A percentile compares a stretch with the other conserved stretches of the same genome.
Evolutionary conservation across 768 basidiomycete species (phyloP).

Genomic region (Brasilioporus rufonigricans): DNA sequence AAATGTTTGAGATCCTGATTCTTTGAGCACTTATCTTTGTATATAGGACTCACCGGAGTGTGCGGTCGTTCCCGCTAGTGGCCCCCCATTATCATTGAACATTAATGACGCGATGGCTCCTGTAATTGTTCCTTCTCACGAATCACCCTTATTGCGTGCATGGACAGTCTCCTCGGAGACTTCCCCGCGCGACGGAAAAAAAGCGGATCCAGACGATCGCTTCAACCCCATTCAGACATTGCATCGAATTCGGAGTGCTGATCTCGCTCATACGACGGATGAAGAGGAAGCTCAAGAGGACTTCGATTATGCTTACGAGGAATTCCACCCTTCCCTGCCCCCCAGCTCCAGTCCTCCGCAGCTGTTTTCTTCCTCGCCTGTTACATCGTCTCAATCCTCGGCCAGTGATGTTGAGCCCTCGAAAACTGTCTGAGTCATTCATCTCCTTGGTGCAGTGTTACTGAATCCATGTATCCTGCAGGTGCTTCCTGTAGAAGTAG

Average conservation of each 20-base stretch:
- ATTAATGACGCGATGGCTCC: not conserved
- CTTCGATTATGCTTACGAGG: slow-evolving; percentile 1
- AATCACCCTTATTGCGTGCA: not conserved
- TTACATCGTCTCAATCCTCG: slow-evolving; percentile 34
- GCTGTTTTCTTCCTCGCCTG: slow-evolving; percentile 44
- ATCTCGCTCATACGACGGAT: not conserved
- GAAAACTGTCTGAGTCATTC: slow-evolving; percentile 15
- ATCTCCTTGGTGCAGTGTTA: not conserved
- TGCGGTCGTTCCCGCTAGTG: not conserved
- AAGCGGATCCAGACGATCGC: not conserved
- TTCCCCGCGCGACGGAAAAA: not conserved
- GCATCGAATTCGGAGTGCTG: not conserved
- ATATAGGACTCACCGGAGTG: not conserved
- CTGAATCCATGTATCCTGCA: slow-evolving; percentile 3
- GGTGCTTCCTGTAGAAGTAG: not conserved
- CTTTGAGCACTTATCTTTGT: slow-evolving; percentile 1
- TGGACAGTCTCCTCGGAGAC: not conserved
- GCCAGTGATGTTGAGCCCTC: slow-evolving; percentile 4
- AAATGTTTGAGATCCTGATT: not conserved
- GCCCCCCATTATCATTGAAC: not conserved
- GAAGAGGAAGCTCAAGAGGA: slow-evolving; percentile 6
- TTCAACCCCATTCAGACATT: not conserved
- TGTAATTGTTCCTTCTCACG: not conserved
- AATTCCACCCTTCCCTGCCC: slow-evolving; percentile 22
- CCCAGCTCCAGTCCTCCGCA: slow-evolving; percentile 50